Conservation (phyloP, 2,329 filamentous ascomycete species). For the Monilinia aucupariae region DNA sequence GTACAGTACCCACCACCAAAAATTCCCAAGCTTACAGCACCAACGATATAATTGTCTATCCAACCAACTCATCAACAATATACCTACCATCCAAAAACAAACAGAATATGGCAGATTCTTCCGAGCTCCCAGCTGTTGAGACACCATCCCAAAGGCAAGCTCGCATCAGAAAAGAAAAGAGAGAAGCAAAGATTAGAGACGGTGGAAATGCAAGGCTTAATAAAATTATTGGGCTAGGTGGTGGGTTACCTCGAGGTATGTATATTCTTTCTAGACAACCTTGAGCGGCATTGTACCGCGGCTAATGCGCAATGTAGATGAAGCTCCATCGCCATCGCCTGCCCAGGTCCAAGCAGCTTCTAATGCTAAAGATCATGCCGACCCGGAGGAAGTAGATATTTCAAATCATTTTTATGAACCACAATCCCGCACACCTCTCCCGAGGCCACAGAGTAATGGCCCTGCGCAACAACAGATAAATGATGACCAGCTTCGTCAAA, state of each 20-base stretch:
- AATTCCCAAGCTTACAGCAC: neutral
- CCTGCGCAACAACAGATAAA: constrained; percentile 37
- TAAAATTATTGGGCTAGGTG: constrained; percentile 68
- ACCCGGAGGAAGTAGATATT: constrained; percentile 74
- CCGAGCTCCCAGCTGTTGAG: neutral
- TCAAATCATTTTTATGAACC: constrained; percentile 65
- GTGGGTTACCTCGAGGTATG: constrained; percentile 46
- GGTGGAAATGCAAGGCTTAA: constrained; percentile 65
- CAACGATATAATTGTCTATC: neutral
- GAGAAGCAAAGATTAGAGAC: constrained; percentile 72
- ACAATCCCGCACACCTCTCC: constrained; percentile 39
- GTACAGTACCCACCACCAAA: too few relatives aligned
- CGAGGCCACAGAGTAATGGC: constrained; percentile 31
- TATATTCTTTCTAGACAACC: neutral
- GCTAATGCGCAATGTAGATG: constrained; percentile 25
- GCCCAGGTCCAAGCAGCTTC: neutral
- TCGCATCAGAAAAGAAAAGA: constrained; percentile 69
- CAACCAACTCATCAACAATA: neutral
- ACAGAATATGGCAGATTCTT: constrained; percentile 4
- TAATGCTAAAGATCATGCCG: constrained; percentile 35
- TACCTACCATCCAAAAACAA: neutral
- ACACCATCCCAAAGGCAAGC: constrained; percentile 45
- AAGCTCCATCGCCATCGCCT: constrained; percentile 36
- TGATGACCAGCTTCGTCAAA: constrained; percentile 58
- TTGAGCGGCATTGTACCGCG: neutral